These are phyloP conservation scores for Theobroma cacao DNA, from an alignment of 345 rosid genomes.

Conservation along the genomic window DNA sequence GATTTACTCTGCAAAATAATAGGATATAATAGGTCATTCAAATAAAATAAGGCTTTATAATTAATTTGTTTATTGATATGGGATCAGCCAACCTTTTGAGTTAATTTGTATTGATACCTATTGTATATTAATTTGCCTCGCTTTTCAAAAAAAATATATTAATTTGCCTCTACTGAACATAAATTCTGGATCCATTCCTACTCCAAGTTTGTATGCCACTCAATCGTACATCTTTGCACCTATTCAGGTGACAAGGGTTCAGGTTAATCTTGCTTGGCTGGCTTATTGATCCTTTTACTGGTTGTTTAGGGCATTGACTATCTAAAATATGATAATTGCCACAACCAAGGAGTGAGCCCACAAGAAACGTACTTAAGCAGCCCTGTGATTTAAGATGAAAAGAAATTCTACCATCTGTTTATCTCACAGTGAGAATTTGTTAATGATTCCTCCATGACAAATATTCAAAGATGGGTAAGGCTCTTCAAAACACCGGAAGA, in stretches of 20 bases:
- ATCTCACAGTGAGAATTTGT: background rate
- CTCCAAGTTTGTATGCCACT: background rate
- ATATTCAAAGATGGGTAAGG: conserved; percentile 25
- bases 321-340: conserved; percentile 36
- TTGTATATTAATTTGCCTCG: no score
- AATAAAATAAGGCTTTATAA: no score
- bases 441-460: background rate
- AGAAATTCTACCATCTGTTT: background rate
- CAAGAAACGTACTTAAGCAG: conserved; percentile 27
- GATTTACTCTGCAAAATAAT: no score
- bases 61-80: no score
- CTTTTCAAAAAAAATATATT: no score
- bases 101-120: no score
- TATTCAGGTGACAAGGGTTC: background rate
- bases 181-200: no score
- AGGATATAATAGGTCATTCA: no score
- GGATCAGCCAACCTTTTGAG: no score
- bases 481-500: conserved; percentile 17
- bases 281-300: background rate
- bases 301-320: conserved; percentile 25
- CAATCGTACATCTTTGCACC: background rate
- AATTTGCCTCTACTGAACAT: no score
- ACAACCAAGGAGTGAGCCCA: conserved; percentile 20
- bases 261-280: background rate
- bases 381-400: background rate